Percentiles rank a stretch among this genome's conserved stretches.
Conservation (phyloP, 768 basidiomycete species). For the Candolleomyces efflorescens region DNA sequence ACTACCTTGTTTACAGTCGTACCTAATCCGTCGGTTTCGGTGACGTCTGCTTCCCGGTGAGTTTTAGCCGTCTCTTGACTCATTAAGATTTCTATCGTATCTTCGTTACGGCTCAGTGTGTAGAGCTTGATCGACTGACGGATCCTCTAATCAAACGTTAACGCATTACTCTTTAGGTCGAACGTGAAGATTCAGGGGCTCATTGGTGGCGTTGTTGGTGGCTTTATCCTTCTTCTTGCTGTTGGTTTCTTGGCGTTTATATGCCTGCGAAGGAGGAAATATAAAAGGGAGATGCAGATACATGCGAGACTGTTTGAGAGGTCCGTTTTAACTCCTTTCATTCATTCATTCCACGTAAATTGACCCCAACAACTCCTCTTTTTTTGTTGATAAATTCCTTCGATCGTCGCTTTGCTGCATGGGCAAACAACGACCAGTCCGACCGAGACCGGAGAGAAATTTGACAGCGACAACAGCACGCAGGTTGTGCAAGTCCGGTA, state of each 20-base stretch:
- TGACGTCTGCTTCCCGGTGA: not conserved
- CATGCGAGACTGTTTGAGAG: not conserved
- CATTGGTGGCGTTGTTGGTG: not conserved
- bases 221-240: not conserved
- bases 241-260: not conserved
- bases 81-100: no score
- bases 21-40: not conserved
- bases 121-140: no score
- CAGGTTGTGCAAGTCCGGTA: no score
- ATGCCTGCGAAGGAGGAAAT: not conserved
- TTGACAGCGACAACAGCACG: no score
- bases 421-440: no score
- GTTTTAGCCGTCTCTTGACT: not conserved
- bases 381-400: no score
- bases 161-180: no score
- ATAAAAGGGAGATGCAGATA: not conserved
- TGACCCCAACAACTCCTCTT: not conserved
- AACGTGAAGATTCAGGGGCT: not conserved
- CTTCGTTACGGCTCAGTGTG: no score
- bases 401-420: no score
- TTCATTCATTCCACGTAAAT: not conserved
- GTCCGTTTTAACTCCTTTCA: not conserved
- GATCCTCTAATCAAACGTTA: no score
- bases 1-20: not conserved
- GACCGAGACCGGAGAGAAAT: no score